Evolutionary conservation across 2,329 filamentous ascomycete species (phyloP), one percentile per base, ranked within the genome.

Genomic region (Penicillium sumatraense): DNA sequence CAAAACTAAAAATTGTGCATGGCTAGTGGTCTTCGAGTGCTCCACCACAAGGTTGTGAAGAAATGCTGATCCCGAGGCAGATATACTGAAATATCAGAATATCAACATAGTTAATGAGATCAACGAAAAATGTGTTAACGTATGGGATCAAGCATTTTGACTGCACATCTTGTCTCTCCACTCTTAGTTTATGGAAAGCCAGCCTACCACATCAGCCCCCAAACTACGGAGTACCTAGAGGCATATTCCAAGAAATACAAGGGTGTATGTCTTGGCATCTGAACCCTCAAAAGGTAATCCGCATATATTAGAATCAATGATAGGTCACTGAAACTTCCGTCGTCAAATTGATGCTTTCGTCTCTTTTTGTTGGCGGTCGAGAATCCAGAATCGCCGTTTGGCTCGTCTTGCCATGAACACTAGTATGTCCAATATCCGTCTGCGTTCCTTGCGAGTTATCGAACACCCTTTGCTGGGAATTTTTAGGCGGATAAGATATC

Each of bases 281-380:
- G n/a, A 14, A 9, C 11, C 7, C n/a, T n/a, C 11, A 31, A 31
- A 31, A 5, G n/a, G 29, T 31, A 27, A 27, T 10, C 10, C 5
- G 3, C 27, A 2, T n/a, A 47, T 27, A 54, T 10, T 27, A 44
- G 5, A 45, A 38, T 1, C 10, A 44, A 26, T 56, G 45, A 42
- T 57, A 61, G 16, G 54, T 57, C 3, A 63, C 54, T 2, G 50
- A 57, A 1, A 63, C 56, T 24, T 61, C 56, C 13, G 51, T 61
- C 18, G 38, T 59, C 45, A 59, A 20, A 10, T 59, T 61, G 6
- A 59, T 62, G 8, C 13, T 57, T n/a, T 61, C 56, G 2, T 38
- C 21, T 16, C 45, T 51, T 47, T 55, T 42, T 4, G 16, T 16
- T n/a, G 27, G 44, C 2, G 36, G 35, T 2, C 11, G 20, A 4